Base-by-base conservation (phyloP, 1,284 basidiomycete genomes). In the Meira nashicola region DNA sequence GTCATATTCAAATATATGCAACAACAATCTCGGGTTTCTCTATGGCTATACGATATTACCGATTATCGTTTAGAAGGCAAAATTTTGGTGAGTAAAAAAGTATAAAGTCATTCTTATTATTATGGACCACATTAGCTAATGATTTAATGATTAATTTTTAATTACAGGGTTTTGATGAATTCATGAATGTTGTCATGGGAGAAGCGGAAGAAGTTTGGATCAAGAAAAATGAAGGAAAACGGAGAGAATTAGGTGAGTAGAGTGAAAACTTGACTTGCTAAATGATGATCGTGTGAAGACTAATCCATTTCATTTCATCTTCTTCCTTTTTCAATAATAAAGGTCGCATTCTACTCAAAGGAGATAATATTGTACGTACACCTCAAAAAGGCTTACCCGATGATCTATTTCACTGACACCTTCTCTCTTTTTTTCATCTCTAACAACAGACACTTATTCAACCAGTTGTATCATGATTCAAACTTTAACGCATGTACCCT, bases 1-100 rank as follows among this genome's bases (percentile, higher is more conserved):
- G 90, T 97, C 70, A 96, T 98, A 80, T 98, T 98, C 85, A 92
- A 93, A 84, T 92, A 96, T 82, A 83, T 98, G 53, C 95, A 98
- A 80, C 80, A 95, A 89, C 87, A 87, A 83, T 82, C 85, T 57
- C 90, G 89, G 80, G 88, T 97, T 41, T 84, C 87, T 33, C 86
- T 99, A 73, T 99, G 95, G 95, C 82, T 99, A 61, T 98, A 93
- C 77, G 95, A 98, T 79, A 97, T 97, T 80, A 85, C 87, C 65
- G 92, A 97, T 76, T 93, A 95, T 87, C 85, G 94, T 62, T 88
- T 99, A 66, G 93, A 98, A 81, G 95, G 94, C 58, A 86, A 86
- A 80, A 97, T 99, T 80, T 89, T 93, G 23, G 66, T 68, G 54
- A 60, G 65, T 65, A n/a, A n/a, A n/a, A n/a, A n/a, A n/a, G n/a